A percentile compares a stretch with the other conserved stretches of the same genome.
These are phyloP conservation scores for Cryptosporidium xiaoi DNA, from an alignment of 169 alveolate genomes.

Conservation along the genomic window DNA sequence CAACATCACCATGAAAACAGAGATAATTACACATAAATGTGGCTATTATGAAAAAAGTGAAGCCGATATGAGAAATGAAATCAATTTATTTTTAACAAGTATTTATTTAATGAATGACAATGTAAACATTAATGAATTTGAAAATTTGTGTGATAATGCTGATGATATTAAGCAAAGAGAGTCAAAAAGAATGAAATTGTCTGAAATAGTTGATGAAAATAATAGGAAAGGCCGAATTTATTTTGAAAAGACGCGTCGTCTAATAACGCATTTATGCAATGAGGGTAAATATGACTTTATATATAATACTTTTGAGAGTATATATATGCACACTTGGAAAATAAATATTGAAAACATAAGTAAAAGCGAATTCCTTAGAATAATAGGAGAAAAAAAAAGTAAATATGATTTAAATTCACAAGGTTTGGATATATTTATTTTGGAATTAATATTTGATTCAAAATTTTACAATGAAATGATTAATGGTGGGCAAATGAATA, in stretches of 20 bases:
- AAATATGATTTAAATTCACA: not conserved
- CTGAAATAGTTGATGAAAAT: not conserved
- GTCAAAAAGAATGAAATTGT: constrained; percentile 20
- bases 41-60: not conserved
- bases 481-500: not conserved
- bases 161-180: not conserved
- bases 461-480: not conserved
- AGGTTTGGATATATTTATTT: not conserved
- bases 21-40: too few relatives aligned
- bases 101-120: constrained; percentile 9
- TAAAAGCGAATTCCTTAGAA: constrained; percentile 1
- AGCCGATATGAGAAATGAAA: constrained; percentile 21
- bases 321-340: constrained; percentile 32
- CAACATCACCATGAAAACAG: too few relatives aligned
- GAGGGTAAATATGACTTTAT: constrained; percentile 42
- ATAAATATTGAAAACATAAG: constrained; percentile 1
- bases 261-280: constrained; percentile 42
- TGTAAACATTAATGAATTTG: not conserved
- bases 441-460: not conserved
- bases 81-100: constrained; percentile 11
- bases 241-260: constrained; percentile 41
- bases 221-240: not conserved
- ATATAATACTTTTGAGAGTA: constrained; percentile 25
- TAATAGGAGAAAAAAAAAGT: not conserved
- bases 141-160: not conserved